Percentiles rank a stretch among this genome's conserved stretches.
Evolutionary conservation across 2,329 filamentous ascomycete genomes (phyloP).

Genomic region (Aureobasidium sp.): DNA sequence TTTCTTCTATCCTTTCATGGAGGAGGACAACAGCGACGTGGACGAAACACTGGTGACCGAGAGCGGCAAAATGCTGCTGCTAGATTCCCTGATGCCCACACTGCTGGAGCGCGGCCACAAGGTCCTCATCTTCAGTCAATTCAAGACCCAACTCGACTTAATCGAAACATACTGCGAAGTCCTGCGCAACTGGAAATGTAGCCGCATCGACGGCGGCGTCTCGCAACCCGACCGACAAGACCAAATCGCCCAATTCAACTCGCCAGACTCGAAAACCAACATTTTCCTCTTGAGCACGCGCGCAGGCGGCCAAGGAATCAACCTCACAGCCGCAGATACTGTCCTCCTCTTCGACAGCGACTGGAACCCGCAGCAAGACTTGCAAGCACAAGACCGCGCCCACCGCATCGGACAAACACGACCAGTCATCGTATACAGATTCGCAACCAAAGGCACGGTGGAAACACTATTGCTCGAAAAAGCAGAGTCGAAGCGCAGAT

Average conservation of each 20-base stretch:
- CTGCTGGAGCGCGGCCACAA: constrained; percentile 75
- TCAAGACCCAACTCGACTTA: constrained; percentile 89
- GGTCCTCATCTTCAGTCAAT: constrained; percentile 92
- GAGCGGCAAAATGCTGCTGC: constrained; percentile 90
- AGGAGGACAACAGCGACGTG: constrained; percentile 48
- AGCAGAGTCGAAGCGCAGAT: constrained; percentile 81
- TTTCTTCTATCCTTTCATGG: constrained; percentile 85
- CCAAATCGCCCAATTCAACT: constrained; percentile 46
- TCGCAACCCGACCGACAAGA: constrained; percentile 54
- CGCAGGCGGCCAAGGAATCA: constrained; percentile 92
- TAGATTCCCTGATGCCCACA: constrained; percentile 74
- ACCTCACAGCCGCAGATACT: constrained; percentile 83
- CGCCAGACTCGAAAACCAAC: constrained; percentile 38
- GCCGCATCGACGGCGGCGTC: constrained; percentile 86
- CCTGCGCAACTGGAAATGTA: constrained; percentile 73
- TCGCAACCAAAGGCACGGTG: constrained; percentile 88
- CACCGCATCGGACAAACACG: constrained; percentile 91
- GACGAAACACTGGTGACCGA: constrained; percentile 80
- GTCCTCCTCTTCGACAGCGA: constrained; percentile 86
- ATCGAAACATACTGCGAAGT: constrained; percentile 75
- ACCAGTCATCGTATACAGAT: constrained; percentile 86
- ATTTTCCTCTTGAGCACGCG: constrained; percentile 86
- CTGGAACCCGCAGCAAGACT: constrained; percentile 95
- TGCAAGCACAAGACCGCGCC: constrained; percentile 91
- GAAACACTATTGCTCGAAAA: constrained; percentile 81